Conservation (phyloP, 1,139 yeast genomes). For the Sugiyamaella grinbergsii region DNA sequence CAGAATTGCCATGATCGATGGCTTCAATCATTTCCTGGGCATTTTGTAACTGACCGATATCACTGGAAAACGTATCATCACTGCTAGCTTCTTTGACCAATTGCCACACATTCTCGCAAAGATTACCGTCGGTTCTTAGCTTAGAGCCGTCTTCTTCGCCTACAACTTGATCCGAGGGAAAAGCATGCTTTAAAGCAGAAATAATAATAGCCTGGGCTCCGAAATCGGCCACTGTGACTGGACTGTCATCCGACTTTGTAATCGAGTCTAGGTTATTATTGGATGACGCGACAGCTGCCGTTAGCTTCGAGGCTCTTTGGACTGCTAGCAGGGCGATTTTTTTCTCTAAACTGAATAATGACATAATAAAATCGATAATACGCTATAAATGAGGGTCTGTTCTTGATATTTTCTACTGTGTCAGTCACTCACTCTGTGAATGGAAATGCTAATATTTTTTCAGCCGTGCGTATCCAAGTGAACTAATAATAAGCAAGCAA, state of each 20-base stretch:
- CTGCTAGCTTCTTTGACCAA: slow-evolving; percentile 38
- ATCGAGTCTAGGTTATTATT: slow-evolving; percentile 48
- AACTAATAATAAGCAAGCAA: too few species aligned
- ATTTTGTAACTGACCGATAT: slow-evolving; percentile 45
- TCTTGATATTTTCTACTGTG: too few species aligned
- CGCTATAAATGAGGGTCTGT: too few species aligned
- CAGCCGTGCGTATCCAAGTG: too few species aligned
- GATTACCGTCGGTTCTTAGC: slow-evolving; percentile 53
- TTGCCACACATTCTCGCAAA: slow-evolving; percentile 47
- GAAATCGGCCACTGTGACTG: slow-evolving; percentile 95
- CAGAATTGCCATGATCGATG: slow-evolving; percentile 76
- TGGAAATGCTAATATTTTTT: too few species aligned
- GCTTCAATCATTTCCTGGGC: slow-evolving; percentile 58
- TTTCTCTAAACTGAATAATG: slow-evolving; percentile 12
- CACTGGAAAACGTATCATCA: slow-evolving; percentile 35
- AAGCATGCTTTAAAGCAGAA: slow-evolving; percentile 73
- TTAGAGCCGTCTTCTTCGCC: slow-evolving; percentile 90
- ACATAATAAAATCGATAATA: background rate
- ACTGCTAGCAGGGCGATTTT: slow-evolving; percentile 78
- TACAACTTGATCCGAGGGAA: slow-evolving; percentile 82
- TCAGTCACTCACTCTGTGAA: too few species aligned
- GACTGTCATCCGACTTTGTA: slow-evolving; percentile 85
- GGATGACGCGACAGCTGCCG: slow-evolving; percentile 70
- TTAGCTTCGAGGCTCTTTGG: slow-evolving; percentile 77
- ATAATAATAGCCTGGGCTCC: slow-evolving; percentile 95